Base-by-base conservation (phyloP, 331 rosid genomes). In the Quercus phellos region DNA sequence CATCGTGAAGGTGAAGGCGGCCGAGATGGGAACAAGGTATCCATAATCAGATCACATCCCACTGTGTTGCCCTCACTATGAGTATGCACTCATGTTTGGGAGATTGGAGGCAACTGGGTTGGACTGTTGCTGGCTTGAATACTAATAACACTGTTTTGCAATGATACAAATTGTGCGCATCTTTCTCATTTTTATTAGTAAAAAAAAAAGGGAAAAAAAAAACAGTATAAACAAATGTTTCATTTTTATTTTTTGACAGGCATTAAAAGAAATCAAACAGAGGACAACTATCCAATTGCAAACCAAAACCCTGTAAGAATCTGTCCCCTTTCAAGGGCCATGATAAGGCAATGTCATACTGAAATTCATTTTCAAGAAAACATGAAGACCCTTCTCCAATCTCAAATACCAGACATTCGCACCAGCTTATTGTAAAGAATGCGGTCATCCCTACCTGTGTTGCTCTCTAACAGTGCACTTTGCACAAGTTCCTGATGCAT, bases 401-500 rank as follows among this genome's bases (percentile, higher is more conserved):
- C 60, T 84, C 88, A 88, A 74, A 88, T 55, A 50, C 78, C 90
- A 38, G 21, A 76, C 92, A 90, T 88, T 77, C 97, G 91, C 72
- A 87, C 96, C 77, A 95, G 88, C 90, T 95, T 95, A 19, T 78
- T 81, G 82, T 95, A 95, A 61, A 95, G 98, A 73, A 95, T 92
- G 54, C 90, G 90, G 51, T 92, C 96, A 17, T 95, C 98, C 88
- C 99, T 88, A 51, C 97, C 99, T 0, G 97, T 95, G 86, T 89
- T 95, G 88, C 93, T 92, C 89, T 95, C 98, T 78, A 94, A 83
- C 80, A 95, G 85, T 68, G 98, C 99, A 85, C 98, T 95, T 78
- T 92, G 99, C 55, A 92, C 99, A 55, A 95, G 99, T 78, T 93
- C 99, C 99, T 95, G 92, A 72, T 70, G 82, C 13, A 68, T 72